These are phyloP conservation scores for Globisporangium spiculum DNA, from an alignment of 352 stramenopile species.

Conservation along the genomic window DNA sequence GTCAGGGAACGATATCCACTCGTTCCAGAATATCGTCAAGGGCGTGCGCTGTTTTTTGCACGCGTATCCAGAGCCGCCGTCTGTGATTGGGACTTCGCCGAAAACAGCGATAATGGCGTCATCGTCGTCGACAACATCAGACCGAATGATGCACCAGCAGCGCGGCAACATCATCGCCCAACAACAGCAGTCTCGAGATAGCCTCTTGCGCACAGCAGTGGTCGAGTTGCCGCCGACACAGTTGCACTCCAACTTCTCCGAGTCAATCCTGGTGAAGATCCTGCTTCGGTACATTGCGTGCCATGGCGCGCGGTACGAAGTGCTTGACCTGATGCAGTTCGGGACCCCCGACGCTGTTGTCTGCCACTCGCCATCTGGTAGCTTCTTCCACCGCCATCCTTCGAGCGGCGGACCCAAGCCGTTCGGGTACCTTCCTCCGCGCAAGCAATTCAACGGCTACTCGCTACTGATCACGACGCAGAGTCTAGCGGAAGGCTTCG, in stretches of 20 bases:
- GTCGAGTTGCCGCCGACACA: constrained; percentile 57
- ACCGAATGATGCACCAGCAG: constrained; percentile 14
- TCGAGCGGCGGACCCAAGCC: constrained; percentile 26
- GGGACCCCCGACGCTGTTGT: constrained; percentile 81
- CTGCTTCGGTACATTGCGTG: constrained; percentile 85
- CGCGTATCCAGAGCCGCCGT: constrained; percentile 39
- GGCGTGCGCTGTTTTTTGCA: constrained; percentile 72
- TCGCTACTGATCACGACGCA: constrained; percentile 80
- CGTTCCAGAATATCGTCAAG: constrained; percentile 80
- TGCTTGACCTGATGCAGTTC: constrained; percentile 82
- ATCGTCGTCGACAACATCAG: not conserved
- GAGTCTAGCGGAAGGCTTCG: constrained; percentile 34
- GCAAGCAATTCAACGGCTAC: constrained; percentile 40
- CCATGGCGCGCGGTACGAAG: constrained; percentile 75
- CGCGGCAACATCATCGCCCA: constrained; percentile 14
- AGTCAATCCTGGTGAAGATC: constrained; percentile 75
- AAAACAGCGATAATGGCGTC: not conserved
- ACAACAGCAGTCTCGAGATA: constrained; percentile 30
- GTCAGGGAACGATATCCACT: constrained; percentile 35
- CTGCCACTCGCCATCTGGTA: constrained; percentile 69
- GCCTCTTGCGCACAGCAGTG: constrained; percentile 44
- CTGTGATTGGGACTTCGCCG: not conserved
- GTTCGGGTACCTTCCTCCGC: constrained; percentile 20
- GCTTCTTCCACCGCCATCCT: constrained; percentile 70
- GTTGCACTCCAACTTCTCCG: constrained; percentile 65